Base-by-base conservation (phyloP, 2,329 filamentous ascomycete genomes). In the Aspergillus glaucus region DNA sequence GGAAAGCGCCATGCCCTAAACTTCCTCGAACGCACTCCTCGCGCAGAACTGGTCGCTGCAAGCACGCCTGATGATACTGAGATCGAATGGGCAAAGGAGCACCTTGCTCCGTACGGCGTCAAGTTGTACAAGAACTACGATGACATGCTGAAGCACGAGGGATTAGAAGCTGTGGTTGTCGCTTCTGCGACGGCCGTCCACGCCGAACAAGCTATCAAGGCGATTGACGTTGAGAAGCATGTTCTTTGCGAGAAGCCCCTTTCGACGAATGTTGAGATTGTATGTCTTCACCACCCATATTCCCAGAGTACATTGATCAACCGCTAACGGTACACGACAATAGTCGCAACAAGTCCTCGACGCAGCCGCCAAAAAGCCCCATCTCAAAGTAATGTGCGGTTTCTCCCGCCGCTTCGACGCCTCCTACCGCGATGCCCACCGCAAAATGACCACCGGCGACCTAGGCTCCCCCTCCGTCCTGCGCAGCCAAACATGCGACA, bases 401-500 rank as follows among this genome's bases (percentile, higher is more conserved):
- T 84, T 84, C 72, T 82, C 79, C 4, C 77, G 81, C 26, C 79
- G 81, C 48, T 87, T 87, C 70, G 84, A 87, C 57, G 70, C 75
- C 41, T 83, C 79, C 37, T 86, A 86, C 71, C 75, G 80, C 48
- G 75, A 82, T 45, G 84, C 82, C 17, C 75, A 73, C 60, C 57
- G 66, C 17, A 76, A 79, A 55, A 75, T 80, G 59, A 62, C 73
- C 17, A 56, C 64, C 0, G 82, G 82, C 12, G 58, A 72, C 30
- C 84, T 86, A 53, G 84, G 83, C 5, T 71, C 75, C 0, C 78
- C 81, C 2, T 75, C 77, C 7, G 73, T 86, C 40, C 73, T 86
- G 56, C 79, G 82, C 55, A 80, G 75, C 42, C 83, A 86, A 65
- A 86, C 82, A 0, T 85, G 81, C 66, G 82, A 87, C 67, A 84